A percentile compares a stretch with the other conserved stretches of the same genome.
phyloP scores from a whole-genome alignment of 306 rosid genomes.

The Ormosia semicastrata region DNA sequence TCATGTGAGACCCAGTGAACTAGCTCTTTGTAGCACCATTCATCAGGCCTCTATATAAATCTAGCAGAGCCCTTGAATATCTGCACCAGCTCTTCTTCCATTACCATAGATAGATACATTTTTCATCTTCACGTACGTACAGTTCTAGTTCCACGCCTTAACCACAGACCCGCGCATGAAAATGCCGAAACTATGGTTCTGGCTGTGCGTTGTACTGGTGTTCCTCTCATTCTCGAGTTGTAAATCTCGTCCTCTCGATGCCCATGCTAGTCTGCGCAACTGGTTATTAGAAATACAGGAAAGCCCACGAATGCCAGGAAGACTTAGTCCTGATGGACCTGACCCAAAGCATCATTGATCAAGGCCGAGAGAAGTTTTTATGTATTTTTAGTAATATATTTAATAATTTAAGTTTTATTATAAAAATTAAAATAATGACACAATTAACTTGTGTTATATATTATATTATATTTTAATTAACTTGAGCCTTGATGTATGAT shows the following conservation, averaged over 20 bases:
- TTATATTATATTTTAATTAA: too few species aligned
- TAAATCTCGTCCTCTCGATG: slow-evolving; percentile 8
- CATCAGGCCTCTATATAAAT: background rate
- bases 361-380: background rate
- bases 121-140: too few species aligned
- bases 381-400: background rate
- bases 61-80: background rate
- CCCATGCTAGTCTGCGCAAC: background rate
- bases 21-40: background rate
- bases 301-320: slow-evolving; percentile 16
- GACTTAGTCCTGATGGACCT: slow-evolving; percentile 33
- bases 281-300: background rate
- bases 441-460: too few species aligned
- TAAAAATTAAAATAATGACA: too few species aligned
- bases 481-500: too few species aligned
- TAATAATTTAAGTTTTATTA: too few species aligned
- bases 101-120: background rate
- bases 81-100: background rate
- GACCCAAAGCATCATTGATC: slow-evolving; percentile 36
- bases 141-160: too few species aligned
- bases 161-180: background rate
- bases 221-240: background rate
- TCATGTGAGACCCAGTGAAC: background rate
- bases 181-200: slow-evolving; percentile 13
- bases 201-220: background rate